Evolutionary conservation across 164 flowering plant species (phyloP), one percentile per base, ranked within the genome.

Genomic region (Tinospora cordifolia): DNA sequence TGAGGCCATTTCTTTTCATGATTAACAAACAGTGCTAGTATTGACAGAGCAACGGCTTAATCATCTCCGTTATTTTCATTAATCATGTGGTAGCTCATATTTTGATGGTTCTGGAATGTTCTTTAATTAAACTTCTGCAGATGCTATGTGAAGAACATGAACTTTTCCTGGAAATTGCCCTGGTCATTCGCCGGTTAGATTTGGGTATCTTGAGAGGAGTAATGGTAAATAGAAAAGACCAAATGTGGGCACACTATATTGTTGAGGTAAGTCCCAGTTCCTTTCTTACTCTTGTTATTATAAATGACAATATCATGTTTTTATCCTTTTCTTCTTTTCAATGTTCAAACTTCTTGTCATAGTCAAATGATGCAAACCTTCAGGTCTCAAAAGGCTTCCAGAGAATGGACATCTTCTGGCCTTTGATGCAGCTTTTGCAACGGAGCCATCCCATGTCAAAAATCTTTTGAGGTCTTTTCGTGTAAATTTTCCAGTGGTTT

Each of bases 151-250:
- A 84, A 27, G 91, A 87, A 12, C 83, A 84, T 15, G 83, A 79
- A 14, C 79, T 87, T 11, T 93, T 91, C 75, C 71, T 91, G 25
- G 97, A 91, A 74, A 87, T 93, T 17, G 88, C 96, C n/a, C 88
- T 88, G 76, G 88, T 87, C 22, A 85, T 91, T 54, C 80, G 84
- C 24, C 72, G 77, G 13, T 65, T 86, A 65, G 78, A 87, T 24
- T 69, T 93, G n/a, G n/a, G n/a, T n/a, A n/a, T n/a, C n/a, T n/a
- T n/a, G n/a, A n/a, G n/a, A n/a, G n/a, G n/a, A n/a, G n/a, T n/a
- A n/a, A n/a, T n/a, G n/a, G n/a, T n/a, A n/a, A n/a, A n/a, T n/a
- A n/a, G n/a, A n/a, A n/a, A n/a, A n/a, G n/a, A n/a, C n/a, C n/a
- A n/a, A 66, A 77, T 71, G 3, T 90, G 92, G 94, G 96, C 97